Conservation (phyloP, 129 eudicot species). For the Centaurea solstitialis region DNA sequence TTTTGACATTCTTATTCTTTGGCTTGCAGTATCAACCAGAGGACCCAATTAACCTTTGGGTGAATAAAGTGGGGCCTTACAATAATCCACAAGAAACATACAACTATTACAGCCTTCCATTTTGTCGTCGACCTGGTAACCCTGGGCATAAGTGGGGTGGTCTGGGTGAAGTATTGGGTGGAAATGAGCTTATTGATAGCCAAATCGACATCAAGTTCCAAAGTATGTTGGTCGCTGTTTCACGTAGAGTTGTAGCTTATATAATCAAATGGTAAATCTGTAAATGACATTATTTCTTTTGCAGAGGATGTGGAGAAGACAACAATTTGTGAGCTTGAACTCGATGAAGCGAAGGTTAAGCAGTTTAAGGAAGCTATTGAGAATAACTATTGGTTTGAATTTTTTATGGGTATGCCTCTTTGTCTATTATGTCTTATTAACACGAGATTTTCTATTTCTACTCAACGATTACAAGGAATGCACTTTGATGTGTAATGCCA, state of each 20-base stretch:
- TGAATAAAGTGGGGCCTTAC: slow-evolving; percentile 93
- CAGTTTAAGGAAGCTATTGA: slow-evolving; percentile 94
- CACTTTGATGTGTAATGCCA: neutral
- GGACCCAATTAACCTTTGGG: slow-evolving; percentile 71
- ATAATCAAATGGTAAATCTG: slow-evolving; percentile 8
- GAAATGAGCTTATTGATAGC: slow-evolving; percentile 91
- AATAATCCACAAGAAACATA: slow-evolving; percentile 98
- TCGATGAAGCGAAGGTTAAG: slow-evolving; percentile 78
- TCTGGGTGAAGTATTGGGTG: slow-evolving; percentile 94
- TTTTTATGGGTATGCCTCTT: slow-evolving; percentile 79
- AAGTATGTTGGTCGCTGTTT: slow-evolving; percentile 47
- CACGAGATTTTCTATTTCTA: neutral
- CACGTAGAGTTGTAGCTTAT: slow-evolving; percentile 1
- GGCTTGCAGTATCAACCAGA: slow-evolving; percentile 63
- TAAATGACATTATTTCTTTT: slow-evolving; percentile 21
- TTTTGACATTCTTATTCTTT: slow-evolving; percentile 16
- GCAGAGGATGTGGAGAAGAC: slow-evolving; percentile 79
- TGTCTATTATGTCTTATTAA: neutral
- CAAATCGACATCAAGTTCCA: slow-evolving; percentile 70
- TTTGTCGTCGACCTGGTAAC: slow-evolving; percentile 61
- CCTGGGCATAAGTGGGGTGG: slow-evolving; percentile 95
- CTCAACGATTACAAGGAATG: neutral
- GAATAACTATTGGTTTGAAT: slow-evolving; percentile 95
- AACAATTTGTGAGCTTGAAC: slow-evolving; percentile 75
- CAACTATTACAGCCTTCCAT: slow-evolving; percentile 93